phyloP scores from a whole-genome alignment of 2,329 filamentous ascomycete species.

The Paradendryphiella salina region DNA sequence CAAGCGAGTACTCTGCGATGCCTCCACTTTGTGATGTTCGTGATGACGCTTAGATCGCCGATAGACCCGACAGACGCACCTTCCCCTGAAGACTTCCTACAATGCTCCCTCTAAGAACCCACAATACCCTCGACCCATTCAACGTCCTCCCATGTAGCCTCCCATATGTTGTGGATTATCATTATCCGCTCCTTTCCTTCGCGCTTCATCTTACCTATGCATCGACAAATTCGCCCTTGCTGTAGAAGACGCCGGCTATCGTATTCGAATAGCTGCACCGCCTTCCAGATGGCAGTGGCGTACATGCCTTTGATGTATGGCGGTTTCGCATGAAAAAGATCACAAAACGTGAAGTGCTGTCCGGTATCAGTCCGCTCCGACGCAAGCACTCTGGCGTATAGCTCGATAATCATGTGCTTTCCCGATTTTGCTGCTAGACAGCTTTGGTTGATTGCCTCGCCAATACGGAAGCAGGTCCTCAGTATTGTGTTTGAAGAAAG shows the following conservation, averaged over 20 bases:
- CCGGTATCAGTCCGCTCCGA: conserved; percentile 60
- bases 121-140: conserved; percentile 54
- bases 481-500: conserved; percentile 54
- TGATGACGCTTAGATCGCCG: conserved; percentile 13
- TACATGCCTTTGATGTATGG: conserved; percentile 58
- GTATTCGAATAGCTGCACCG: conserved; percentile 51
- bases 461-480: conserved; percentile 66
- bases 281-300: conserved; percentile 51
- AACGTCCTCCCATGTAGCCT: conserved; percentile 60
- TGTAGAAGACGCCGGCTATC: conserved; percentile 53
- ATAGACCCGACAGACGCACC: background rate
- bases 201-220: conserved; percentile 54
- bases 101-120: conserved; percentile 16
- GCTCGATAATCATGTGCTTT: conserved; percentile 59
- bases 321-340: conserved; percentile 62
- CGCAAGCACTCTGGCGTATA: conserved; percentile 64
- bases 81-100: background rate
- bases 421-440: conserved; percentile 53
- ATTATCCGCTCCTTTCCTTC: conserved; percentile 51
- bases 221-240: conserved; percentile 51
- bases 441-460: conserved; percentile 60
- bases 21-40: background rate
- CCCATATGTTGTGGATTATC: conserved; percentile 56
- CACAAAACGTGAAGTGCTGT: conserved; percentile 67
- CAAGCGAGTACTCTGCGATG: too few species aligned